phyloP scores from a whole-genome alignment of 352 stramenopile species.

The Thalassiosira hispida region DNA sequence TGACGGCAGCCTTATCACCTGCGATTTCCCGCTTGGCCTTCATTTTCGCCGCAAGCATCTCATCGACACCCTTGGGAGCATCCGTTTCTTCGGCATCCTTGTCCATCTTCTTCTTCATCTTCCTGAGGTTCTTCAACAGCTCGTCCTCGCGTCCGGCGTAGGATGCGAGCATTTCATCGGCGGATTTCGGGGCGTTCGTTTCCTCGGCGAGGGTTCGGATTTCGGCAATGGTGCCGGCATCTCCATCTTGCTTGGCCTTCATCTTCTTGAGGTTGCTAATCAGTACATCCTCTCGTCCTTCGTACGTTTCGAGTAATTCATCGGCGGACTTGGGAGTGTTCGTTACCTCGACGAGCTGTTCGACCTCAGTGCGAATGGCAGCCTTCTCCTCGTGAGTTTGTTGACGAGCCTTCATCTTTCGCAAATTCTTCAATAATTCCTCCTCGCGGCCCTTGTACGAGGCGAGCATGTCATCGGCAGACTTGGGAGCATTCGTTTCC shows the following conservation, averaged over 20 bases:
- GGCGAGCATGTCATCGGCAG: slow-evolving; percentile 26
- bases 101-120: too few species aligned
- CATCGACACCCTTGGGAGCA: too few species aligned
- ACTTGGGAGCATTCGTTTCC: slow-evolving; percentile 14
- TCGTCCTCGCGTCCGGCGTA: slow-evolving; percentile 18
- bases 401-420: slow-evolving; percentile 29
- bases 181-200: slow-evolving; percentile 10
- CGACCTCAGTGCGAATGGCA: not conserved
- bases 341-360: slow-evolving; percentile 8
- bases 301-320: slow-evolving; percentile 32
- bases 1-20: not conserved
- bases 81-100: too few species aligned
- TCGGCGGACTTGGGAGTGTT: slow-evolving; percentile 16
- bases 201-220: slow-evolving; percentile 5
- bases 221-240: too few species aligned
- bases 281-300: slow-evolving; percentile 36
- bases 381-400: not conserved
- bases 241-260: not conserved
- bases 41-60: too few species aligned
- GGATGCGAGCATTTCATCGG: slow-evolving; percentile 14
- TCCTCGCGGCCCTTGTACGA: slow-evolving; percentile 23
- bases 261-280: slow-evolving; percentile 25
- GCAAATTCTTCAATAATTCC: slow-evolving; percentile 27
- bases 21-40: not conserved
- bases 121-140: slow-evolving; percentile 18